Base-by-base conservation (phyloP, 108 stramenopile genomes). In the Parietichytrium sp. region DNA sequence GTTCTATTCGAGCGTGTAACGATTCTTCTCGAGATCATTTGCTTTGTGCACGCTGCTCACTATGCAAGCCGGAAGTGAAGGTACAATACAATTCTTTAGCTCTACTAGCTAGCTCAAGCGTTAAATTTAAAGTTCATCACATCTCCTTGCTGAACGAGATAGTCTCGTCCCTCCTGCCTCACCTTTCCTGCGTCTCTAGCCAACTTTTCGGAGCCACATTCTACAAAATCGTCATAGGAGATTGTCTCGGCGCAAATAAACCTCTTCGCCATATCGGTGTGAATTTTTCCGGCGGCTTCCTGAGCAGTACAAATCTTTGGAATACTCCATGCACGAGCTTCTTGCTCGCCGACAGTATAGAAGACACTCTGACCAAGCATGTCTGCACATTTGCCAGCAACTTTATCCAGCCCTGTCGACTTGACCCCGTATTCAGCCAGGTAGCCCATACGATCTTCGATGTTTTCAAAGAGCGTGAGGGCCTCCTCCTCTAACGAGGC, bases 181-280 rank as follows among this genome's bases (percentile, higher is more conserved):
- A 98, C 52, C 36, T 93, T 72, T 1, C 98, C 97, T 78, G 92
- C 89, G 12, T 90, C 90, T 88, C 96, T 97, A 1, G 91, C 94
- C 55, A 87, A 94, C 78, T 89, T 89, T 83, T 98, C 97, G 79
- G 93, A 93, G 3, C 97, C 97, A 38, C 88, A 91, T 0, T 80
- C 89, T 29, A 97, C 90, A 52, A 97, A 83, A 80, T 96, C 95
- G 3, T 96, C 94, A 79, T 94, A 99, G 4, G 89, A 86, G 51
- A 97, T 94, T 3, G 96, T 95, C 80, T 99, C 98, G 10, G 98
- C 98, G 15, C 95, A 93, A 85, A 99, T 99, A 84, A 99, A 99
- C 47, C 98, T 96, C 8, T 95, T 88, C 81, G 96, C 95, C 84
- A 99, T 97, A 82, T 99, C 98, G 50, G 92, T 91, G 89, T 99